Percentiles rank a stretch among this genome's conserved stretches.
Conservation (phyloP, 2,329 filamentous ascomycete genomes). For the Dactylella cylindrospora region DNA sequence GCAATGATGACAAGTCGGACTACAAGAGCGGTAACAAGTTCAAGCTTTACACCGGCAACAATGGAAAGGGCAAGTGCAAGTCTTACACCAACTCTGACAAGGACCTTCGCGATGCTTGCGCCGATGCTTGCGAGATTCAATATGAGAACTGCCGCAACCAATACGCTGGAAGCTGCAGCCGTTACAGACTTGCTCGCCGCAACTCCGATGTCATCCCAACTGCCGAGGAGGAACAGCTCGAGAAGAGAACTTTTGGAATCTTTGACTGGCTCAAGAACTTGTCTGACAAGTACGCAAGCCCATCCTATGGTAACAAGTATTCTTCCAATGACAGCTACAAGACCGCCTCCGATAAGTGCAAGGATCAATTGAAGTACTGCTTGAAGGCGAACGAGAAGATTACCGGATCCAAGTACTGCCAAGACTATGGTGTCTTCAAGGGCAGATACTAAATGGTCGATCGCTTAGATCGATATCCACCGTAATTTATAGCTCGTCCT, state of each 20-base stretch:
- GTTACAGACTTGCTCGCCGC: no score
- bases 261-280: slow-evolving; percentile 19
- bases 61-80: background rate
- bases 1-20: background rate
- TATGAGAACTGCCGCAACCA: slow-evolving; percentile 43
- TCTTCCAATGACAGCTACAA: slow-evolving; percentile 40
- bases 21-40: background rate
- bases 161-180: no score
- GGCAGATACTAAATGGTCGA: no score
- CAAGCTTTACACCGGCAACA: background rate
- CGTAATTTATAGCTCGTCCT: no score
- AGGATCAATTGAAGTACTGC: slow-evolving; percentile 31
- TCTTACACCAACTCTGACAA: background rate
- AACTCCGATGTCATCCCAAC: slow-evolving; percentile 14
- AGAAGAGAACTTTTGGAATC: slow-evolving; percentile 28
- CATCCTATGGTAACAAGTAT: slow-evolving; percentile 11
- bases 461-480: no score
- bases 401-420: slow-evolving; percentile 25
- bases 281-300: no score
- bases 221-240: background rate
- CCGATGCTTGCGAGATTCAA: slow-evolving; percentile 40
- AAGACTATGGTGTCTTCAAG: slow-evolving; percentile 35
- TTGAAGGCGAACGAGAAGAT: slow-evolving; percentile 14
- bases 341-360: slow-evolving; percentile 32
- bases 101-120: slow-evolving; percentile 4